Evolutionary conservation across 2,329 filamentous ascomycete genomes (phyloP).

Genomic region (Phialocephala sp.): DNA sequence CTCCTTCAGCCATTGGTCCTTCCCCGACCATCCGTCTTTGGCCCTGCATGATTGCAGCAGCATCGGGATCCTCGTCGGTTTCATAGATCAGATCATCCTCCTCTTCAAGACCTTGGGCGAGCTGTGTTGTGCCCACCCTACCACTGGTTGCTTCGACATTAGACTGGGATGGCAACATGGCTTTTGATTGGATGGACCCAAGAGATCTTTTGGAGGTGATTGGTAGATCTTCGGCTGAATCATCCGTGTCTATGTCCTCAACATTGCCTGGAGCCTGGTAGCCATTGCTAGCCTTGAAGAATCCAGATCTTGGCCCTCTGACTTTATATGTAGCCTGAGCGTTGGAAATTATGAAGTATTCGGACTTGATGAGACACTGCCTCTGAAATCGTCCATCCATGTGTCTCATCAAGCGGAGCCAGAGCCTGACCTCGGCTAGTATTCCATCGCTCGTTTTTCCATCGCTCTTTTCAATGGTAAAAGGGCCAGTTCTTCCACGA

Average conservation of each 20-base stretch:
- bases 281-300: no score
- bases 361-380: neutral
- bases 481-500: neutral
- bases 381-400: neutral
- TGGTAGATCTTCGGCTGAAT: neutral
- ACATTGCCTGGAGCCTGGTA: no score
- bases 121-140: neutral
- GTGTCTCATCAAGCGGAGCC: neutral
- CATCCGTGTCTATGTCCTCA: neutral
- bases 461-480: neutral
- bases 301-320: no score
- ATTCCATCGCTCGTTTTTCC: neutral
- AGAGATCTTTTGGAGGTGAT: neutral
- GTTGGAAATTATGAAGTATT: neutral
- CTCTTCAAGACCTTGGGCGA: neutral
- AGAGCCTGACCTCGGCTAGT: neutral
- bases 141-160: neutral
- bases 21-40: neutral
- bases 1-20: neutral
- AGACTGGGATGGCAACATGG: neutral
- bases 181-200: neutral
- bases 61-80: neutral
- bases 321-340: no score
- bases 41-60: no score
- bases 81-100: neutral